Base-by-base conservation (phyloP, 768 basidiomycete species). In the Suillus occidentalis region DNA sequence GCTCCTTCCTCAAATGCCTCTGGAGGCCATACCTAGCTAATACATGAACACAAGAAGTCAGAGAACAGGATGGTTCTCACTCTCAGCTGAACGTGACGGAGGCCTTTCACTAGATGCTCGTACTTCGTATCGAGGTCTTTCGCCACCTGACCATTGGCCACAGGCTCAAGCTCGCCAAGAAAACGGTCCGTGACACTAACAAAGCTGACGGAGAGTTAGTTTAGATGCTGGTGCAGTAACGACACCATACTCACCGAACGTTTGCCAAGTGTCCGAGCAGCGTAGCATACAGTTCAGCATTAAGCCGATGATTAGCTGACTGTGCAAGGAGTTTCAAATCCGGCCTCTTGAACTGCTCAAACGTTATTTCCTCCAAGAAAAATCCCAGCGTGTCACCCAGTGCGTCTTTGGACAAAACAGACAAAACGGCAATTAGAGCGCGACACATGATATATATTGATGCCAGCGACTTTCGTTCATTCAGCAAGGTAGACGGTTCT, bases 101-200 rank as follows among this genome's bases (percentile, higher is more conserved):
- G 78, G 20, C 93, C 94, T 66, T 85, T 86, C 20, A 98, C 85
- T 1, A 98, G 78, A 74, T 91, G 90, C 76, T 97, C 96, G 65
- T 89, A 93, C 71, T 86, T 91, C 67, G 85, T 84, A 69, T 96
- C 94, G 47, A 82, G 78, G 67, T 96, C 95, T 71, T 92, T 94
- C 0, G 87, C 82, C 6, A 94, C 86, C 63, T 91, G 89, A 1
- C 87, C 89, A n/a, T 84, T 82, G 18, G 88, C 84, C 9, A 94
- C 82, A 36, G 92, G 92, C 6, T 80, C 81, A 40, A 98, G 81
- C 70, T 96, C 95, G 1, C 84, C 83, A 60, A 95, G 77, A 74
- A 96, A 98, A 0, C 94, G 87, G 77, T 97, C 95, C 4, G 93
- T 94, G n/a, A 98, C 92, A 65, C 89, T 95, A 68, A 91, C 82